phyloP scores from a whole-genome alignment of 441 rosid species.

The Erysimum cheiri region DNA sequence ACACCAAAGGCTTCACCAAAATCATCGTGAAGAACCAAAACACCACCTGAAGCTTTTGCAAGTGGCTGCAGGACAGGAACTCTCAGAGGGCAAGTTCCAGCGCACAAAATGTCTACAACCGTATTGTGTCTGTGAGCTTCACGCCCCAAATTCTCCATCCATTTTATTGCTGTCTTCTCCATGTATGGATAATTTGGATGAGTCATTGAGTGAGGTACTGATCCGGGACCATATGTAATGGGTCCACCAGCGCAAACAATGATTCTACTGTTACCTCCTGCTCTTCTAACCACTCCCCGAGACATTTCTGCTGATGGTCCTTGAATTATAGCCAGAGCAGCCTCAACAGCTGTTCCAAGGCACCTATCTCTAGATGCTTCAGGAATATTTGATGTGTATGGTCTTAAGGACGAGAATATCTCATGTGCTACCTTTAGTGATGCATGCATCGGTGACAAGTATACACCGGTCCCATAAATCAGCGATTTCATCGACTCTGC shows the following conservation, averaged over 20 bases:
- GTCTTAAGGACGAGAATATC: conserved; percentile 89
- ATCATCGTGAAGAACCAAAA: conserved; percentile 93
- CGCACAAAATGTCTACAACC: conserved; percentile 90
- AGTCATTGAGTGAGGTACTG: conserved; percentile 78
- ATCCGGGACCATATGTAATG: conserved; percentile 89
- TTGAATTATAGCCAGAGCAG: conserved; percentile 86
- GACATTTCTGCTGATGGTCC: conserved; percentile 96
- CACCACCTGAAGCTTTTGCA: conserved; percentile 94
- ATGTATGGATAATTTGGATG: conserved; percentile 88
- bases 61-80: conserved; percentile 89
- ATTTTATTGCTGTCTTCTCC: conserved; percentile 85
- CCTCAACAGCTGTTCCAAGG: conserved; percentile 90
- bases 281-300: conserved; percentile 82
- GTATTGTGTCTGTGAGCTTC: conserved; percentile 78
- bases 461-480: conserved; percentile 92
- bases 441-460: conserved; percentile 94
- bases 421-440: conserved; percentile 90
- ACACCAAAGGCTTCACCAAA: conserved; percentile 98
- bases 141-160: conserved; percentile 87
- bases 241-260: conserved; percentile 97
- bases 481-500: conserved; percentile 81
- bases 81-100: conserved; percentile 96
- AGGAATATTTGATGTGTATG: conserved; percentile 68
- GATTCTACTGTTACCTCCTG: conserved; percentile 88
- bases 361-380: conserved; percentile 95